phyloP scores from a whole-genome alignment of 495 filamentous ascomycete genomes.

The Penicillium samsonianum region DNA sequence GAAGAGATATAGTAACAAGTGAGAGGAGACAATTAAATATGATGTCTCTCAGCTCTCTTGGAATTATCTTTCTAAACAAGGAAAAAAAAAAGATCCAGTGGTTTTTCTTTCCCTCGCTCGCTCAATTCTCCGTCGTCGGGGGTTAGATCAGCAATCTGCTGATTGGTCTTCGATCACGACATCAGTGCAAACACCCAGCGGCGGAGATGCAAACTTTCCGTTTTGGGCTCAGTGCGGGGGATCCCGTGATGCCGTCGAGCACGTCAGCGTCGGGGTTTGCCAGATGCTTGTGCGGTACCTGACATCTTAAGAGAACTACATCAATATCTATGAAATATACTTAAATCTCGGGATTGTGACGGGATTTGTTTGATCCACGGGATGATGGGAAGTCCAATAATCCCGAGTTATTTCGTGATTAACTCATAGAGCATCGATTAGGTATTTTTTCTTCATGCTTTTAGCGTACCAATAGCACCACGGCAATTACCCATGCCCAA shows the following conservation, averaged over 20 bases:
- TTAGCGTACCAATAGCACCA: conserved; percentile 22
- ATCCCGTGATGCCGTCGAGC: conserved; percentile 40
- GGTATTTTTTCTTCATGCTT: background rate
- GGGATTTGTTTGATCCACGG: background rate
- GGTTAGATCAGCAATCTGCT: conserved; percentile 41
- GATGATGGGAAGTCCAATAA: background rate
- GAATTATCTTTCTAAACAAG: conserved; percentile 19
- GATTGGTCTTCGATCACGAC: conserved; percentile 53
- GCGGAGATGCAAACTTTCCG: conserved; percentile 37
- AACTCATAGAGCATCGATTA: background rate
- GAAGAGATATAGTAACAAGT: conserved; percentile 17
- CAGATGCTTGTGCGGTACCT: background rate
- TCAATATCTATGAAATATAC: background rate
- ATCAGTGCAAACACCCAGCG: conserved; percentile 43
- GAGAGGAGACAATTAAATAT: conserved; percentile 23
- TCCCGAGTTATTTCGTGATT: background rate
- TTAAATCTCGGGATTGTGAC: background rate
- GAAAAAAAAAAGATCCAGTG: conserved; percentile 27
- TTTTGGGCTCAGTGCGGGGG: conserved; percentile 32
- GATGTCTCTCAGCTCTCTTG: conserved; percentile 23
- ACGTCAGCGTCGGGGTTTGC: conserved; percentile 41
- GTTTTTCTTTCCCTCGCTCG: conserved; percentile 26
- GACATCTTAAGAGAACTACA: background rate
- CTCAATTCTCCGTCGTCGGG: conserved; percentile 46
- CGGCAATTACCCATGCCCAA: conserved; percentile 24